phyloP scores from a whole-genome alignment of 148 eudicot genomes.

The Oxyria digyna region DNA sequence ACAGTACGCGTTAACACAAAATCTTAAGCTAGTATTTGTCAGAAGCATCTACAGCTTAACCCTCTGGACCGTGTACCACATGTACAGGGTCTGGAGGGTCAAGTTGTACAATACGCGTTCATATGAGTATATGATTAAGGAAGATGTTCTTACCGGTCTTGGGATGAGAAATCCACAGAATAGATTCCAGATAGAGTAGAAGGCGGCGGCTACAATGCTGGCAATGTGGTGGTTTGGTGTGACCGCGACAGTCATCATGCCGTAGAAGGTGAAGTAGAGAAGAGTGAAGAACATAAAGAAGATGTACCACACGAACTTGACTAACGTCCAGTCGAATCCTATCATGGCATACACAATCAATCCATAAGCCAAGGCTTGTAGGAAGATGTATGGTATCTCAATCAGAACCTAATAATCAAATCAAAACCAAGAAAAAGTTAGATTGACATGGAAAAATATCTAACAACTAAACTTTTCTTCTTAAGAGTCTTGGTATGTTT shows the following conservation, averaged over 20 bases:
- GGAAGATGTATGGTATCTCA: constrained; percentile 26
- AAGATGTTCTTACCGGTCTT: constrained; percentile 18
- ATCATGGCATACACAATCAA: constrained; percentile 34
- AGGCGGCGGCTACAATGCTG: constrained; percentile 16
- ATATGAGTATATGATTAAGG: no score
- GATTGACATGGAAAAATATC: no score
- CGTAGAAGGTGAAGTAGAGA: constrained; percentile 27
- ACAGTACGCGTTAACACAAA: no score
- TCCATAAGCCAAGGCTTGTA: constrained; percentile 20
- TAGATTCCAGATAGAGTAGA: constrained; percentile 30
- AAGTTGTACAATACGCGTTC: no score
- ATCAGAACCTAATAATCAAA: constrained; percentile 18
- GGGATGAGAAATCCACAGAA: constrained; percentile 35
- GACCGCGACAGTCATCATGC: constrained; percentile 37
- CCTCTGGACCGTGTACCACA: no score
- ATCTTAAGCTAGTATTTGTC: no score
- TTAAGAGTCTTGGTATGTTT: background rate
- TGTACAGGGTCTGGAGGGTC: no score
- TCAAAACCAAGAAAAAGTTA: background rate
- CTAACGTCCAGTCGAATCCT: constrained; percentile 29
- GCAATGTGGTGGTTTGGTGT: constrained; percentile 28
- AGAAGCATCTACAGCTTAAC: no score
- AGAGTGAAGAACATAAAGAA: constrained; percentile 30
- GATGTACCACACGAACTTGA: constrained; percentile 27
- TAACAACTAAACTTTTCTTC: no score